Conservation (phyloP, 306 rosid species). For the Fagus sylvatica region DNA sequence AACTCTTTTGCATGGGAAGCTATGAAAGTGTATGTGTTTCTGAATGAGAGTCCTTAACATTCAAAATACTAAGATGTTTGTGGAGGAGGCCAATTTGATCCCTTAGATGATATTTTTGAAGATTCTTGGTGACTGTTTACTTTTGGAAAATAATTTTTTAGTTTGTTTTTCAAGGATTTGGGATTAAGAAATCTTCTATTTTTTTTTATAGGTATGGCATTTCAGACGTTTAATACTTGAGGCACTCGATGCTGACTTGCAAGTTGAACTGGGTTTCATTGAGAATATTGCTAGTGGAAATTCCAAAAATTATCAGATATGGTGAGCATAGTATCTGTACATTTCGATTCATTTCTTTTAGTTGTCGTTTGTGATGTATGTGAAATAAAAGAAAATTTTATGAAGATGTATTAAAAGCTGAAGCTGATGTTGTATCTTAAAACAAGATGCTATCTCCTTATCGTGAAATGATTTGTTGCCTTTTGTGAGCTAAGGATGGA, state of each 20-base stretch:
- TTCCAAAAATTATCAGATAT: slow-evolving; percentile 90
- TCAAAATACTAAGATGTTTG: background rate
- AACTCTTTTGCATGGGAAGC: background rate
- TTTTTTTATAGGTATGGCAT: slow-evolving; percentile 73
- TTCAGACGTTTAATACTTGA: slow-evolving; percentile 75
- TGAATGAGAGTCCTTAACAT: background rate
- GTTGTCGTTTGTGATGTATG: background rate
- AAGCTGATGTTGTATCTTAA: background rate
- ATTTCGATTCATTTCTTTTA: background rate
- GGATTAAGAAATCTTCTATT: background rate
- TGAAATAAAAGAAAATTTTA: background rate
- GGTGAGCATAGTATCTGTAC: slow-evolving; percentile 45
- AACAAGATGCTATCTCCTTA: background rate
- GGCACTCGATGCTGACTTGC: slow-evolving; percentile 56
- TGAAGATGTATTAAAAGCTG: background rate
- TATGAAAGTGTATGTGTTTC: background rate
- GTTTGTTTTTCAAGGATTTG: background rate
- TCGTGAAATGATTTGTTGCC: background rate
- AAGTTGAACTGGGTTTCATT: slow-evolving; percentile 48
- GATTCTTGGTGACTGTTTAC: background rate
- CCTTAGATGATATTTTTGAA: background rate
- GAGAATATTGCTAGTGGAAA: slow-evolving; percentile 51
- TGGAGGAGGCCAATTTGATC: background rate
- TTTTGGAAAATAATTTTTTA: background rate
- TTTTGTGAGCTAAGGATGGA: background rate